Percentiles rank a stretch among this genome's conserved stretches.
Conservation (phyloP, 2,329 filamentous ascomycete genomes). For the Lomentospora prolificans region DNA sequence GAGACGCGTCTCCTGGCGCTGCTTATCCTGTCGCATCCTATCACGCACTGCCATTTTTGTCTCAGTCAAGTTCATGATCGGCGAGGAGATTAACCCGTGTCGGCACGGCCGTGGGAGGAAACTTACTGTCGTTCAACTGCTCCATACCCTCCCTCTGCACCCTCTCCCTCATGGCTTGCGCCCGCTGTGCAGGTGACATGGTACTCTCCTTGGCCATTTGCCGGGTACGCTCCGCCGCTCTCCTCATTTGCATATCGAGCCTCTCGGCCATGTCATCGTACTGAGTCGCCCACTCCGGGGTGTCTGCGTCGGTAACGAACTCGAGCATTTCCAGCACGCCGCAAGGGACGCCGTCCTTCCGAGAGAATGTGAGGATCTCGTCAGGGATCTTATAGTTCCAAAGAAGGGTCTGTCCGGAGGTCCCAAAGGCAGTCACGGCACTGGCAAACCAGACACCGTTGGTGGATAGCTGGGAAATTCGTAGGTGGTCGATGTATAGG, state of each 20-base stretch:
- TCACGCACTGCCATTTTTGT: constrained; percentile 27
- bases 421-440: constrained; percentile 44
- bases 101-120: too few relatives aligned
- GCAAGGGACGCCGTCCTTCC: constrained; percentile 45
- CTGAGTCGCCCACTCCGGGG: constrained; percentile 43
- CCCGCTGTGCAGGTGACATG: constrained; percentile 31
- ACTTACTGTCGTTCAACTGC: constrained; percentile 36
- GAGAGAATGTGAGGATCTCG: constrained; percentile 38
- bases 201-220: constrained; percentile 33
- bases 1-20: constrained; percentile 34
- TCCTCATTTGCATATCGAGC: constrained; percentile 25
- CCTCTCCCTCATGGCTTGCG: constrained; percentile 30
- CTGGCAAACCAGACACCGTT: constrained; percentile 48
- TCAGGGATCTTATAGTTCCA: constrained; percentile 52
- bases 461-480: constrained; percentile 21
- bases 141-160: constrained; percentile 31
- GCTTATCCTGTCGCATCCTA: constrained; percentile 24
- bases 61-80: too few relatives aligned
- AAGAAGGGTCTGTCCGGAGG: constrained; percentile 42
- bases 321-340: constrained; percentile 47
- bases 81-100: neutral
- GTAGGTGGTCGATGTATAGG: constrained; percentile 38
- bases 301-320: constrained; percentile 37
- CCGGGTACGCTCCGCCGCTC: constrained; percentile 27
- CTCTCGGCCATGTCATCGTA: constrained; percentile 25